Evolutionary conservation across 169 alveolate species (phyloP).

Genomic region (Plasmodium gonderi): DNA sequence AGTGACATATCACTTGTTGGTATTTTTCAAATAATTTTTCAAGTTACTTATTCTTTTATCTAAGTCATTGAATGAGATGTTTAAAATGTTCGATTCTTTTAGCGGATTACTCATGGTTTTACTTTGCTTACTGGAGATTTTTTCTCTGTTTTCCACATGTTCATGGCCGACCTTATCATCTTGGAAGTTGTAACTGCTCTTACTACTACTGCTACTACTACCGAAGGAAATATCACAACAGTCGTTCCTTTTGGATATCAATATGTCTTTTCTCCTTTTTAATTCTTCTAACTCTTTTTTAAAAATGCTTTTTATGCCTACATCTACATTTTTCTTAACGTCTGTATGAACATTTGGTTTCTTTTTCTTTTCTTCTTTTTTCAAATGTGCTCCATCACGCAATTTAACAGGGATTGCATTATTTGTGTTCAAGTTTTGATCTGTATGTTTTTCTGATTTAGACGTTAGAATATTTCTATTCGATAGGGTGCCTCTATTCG

Average conservation of each 20-base stretch:
- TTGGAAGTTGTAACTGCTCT: neutral
- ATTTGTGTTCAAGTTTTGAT: neutral
- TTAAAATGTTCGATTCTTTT: constrained; percentile 15
- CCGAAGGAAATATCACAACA: constrained; percentile 15
- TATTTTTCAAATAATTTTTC: constrained; percentile 58
- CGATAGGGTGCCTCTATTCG: too few relatives aligned
- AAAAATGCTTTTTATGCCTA: constrained; percentile 26
- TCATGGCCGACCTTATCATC: neutral
- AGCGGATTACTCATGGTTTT: constrained; percentile 10
- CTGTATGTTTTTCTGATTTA: neutral
- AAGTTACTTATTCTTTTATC: constrained; percentile 54
- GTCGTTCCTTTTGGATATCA: constrained; percentile 13
- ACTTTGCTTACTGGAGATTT: neutral
- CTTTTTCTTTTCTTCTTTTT: neutral
- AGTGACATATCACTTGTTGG: neutral
- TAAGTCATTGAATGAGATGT: constrained; percentile 48
- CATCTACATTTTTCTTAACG: constrained; percentile 13
- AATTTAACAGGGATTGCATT: neutral
- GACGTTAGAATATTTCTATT: neutral
- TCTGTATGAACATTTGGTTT: neutral
- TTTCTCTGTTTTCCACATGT: neutral
- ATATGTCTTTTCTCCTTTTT: constrained; percentile 34
- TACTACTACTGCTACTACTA: constrained; percentile 45
- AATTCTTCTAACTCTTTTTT: constrained; percentile 43
- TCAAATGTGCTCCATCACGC: neutral